phyloP scores from a whole-genome alignment of 1,284 basidiomycete species.

The Leccinum subspadiceum region DNA sequence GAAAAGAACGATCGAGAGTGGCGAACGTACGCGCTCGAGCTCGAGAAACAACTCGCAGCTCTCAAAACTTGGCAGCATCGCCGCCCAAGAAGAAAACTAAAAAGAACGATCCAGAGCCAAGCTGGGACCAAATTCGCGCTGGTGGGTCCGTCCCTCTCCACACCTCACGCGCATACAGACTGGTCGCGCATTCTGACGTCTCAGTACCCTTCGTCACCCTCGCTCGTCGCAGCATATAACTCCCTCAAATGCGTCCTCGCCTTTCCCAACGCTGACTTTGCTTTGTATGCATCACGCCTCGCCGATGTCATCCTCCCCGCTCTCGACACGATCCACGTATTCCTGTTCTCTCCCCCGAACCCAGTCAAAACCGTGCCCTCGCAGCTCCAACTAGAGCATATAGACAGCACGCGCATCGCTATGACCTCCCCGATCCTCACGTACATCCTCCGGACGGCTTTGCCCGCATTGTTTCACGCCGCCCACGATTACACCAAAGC shows the following conservation, averaged over 20 bases:
- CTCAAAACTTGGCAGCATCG: too few species aligned
- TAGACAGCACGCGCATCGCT: constrained; percentile 20
- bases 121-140: too few species aligned
- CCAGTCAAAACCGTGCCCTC: not conserved
- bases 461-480: constrained; percentile 19
- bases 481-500: constrained; percentile 9
- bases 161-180: too few species aligned
- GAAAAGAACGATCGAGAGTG: constrained; percentile 12
- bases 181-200: too few species aligned
- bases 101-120: too few species aligned
- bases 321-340: constrained; percentile 12
- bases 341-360: constrained; percentile 20
- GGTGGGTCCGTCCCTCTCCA: too few species aligned
- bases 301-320: constrained; percentile 5
- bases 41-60: too few species aligned
- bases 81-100: too few species aligned
- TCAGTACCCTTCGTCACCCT: too few species aligned
- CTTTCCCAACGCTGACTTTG: constrained; percentile 8
- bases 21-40: constrained; percentile 26
- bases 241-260: constrained; percentile 19
- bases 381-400: constrained; percentile 11
- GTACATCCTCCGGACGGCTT: constrained; percentile 17
- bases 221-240: too few species aligned
- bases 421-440: constrained; percentile 25
- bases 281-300: constrained; percentile 3